Base-by-base conservation (phyloP, 345 rosid species). In the Toxicodendron radicans region DNA sequence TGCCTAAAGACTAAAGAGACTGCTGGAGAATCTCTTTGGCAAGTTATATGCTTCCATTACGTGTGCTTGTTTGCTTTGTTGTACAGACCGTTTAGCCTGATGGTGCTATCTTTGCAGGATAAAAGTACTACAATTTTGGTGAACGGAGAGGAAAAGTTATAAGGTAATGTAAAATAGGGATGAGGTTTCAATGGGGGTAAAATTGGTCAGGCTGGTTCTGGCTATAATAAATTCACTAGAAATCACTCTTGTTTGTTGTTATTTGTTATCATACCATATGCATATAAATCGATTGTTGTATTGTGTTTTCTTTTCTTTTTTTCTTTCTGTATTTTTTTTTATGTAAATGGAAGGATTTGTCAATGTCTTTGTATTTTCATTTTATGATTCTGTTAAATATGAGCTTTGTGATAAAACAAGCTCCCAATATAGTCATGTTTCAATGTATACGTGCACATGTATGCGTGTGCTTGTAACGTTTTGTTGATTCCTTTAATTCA, bases 1-100 rank as follows among this genome's bases (percentile, higher is more conserved):
- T 20, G 61, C 70, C 43, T 57, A 41, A 69, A 33, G 32, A 38
- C 43, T 57, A 41, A 69, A 33, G 32, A 38, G 71, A 32, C 27
- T 57, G 23, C 30, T 56, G 30, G 64, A 52, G 74, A 27, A 71
- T 70, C 61, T 62, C 64, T 72, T 74, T 66, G 38, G 61, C 57
- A 59, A 77, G 62, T 63, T 65, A 62, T 65, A 60, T 60, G 60
- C 53, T 71, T 71, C 58, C 58, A 9, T 23, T 51, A 16, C 11
- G 80, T 71, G 74, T 78, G 74, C 53, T 57, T 65, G 64, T 23
- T 52, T 70, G 67, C 71, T 83, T 30, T 73, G 45, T 46, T 79
- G 76, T 73, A 65, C 78, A 73, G 64, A 54, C 58, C 32, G 58
- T 71, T 58, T 20, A 70, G 64, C 66, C 51, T 21, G 46, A 46